These are phyloP conservation scores for Blakeslea trispora DNA, from an alignment of 371 early-diverging fungal genomes.

Conservation along the genomic window DNA sequence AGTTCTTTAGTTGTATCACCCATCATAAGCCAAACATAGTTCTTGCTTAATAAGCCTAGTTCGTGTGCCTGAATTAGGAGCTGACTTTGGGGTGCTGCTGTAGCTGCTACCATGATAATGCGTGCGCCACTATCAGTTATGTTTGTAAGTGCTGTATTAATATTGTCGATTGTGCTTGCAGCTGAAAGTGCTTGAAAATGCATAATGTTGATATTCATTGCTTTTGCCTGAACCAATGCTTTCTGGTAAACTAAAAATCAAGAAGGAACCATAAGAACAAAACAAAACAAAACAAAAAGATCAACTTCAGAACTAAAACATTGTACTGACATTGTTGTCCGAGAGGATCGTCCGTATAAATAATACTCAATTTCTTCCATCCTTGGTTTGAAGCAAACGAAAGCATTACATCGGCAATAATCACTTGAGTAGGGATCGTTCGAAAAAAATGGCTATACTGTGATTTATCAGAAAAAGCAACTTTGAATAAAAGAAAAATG, in stretches of 20 bases:
- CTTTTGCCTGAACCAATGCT: slow-evolving; percentile 38
- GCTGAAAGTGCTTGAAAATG: slow-evolving; percentile 39
- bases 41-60: slow-evolving; percentile 32
- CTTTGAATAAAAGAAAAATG: slow-evolving; percentile 13
- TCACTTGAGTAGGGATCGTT: slow-evolving; percentile 53
- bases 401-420: slow-evolving; percentile 51
- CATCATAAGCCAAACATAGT: slow-evolving; percentile 60
- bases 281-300: background rate
- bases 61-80: slow-evolving; percentile 40
- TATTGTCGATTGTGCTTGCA: slow-evolving; percentile 19
- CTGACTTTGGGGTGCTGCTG: slow-evolving; percentile 25
- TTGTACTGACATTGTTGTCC: slow-evolving; percentile 50
- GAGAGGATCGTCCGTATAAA: slow-evolving; percentile 49
- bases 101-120: slow-evolving; percentile 47
- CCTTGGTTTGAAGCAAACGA: slow-evolving; percentile 40
- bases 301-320: background rate
- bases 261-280: too few species aligned
- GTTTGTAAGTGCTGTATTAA: slow-evolving; percentile 24
- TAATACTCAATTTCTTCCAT: slow-evolving; percentile 50
- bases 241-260: slow-evolving; percentile 41
- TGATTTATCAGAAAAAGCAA: slow-evolving; percentile 46
- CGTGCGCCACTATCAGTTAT: slow-evolving; percentile 43
- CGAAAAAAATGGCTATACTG: slow-evolving; percentile 55
- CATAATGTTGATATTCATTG: slow-evolving; percentile 35
- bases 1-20: slow-evolving; percentile 43